Percentiles rank a stretch among this genome's conserved stretches.
phyloP scores from a whole-genome alignment of 1,284 basidiomycete species.

The Malassezia dermatis region DNA sequence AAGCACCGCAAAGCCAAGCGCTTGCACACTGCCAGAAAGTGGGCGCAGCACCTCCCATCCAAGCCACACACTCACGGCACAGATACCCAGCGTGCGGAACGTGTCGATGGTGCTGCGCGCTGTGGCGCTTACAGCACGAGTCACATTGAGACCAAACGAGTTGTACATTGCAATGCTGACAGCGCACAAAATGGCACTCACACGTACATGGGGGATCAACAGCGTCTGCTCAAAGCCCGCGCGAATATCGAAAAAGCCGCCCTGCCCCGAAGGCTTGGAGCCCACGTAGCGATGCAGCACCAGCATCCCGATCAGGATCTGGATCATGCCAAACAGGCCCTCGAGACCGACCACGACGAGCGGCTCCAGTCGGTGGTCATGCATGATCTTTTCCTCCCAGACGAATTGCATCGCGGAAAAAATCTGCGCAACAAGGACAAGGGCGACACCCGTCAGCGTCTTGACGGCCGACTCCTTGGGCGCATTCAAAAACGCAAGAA shows the following conservation, averaged over 20 bases:
- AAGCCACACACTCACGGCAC: slow-evolving; percentile 31
- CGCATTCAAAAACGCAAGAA: neutral
- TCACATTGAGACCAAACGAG: slow-evolving; percentile 86
- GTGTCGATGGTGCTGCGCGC: slow-evolving; percentile 68
- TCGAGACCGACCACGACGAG: slow-evolving; percentile 86
- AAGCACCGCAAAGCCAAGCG: slow-evolving; percentile 75
- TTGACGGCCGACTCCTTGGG: slow-evolving; percentile 17
- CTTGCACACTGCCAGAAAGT: slow-evolving; percentile 73
- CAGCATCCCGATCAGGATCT: slow-evolving; percentile 64
- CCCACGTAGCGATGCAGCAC: slow-evolving; percentile 55
- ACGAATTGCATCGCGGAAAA: slow-evolving; percentile 88
- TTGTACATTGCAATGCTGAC: slow-evolving; percentile 78
- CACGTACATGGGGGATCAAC: slow-evolving; percentile 64
- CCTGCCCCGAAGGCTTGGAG: slow-evolving; percentile 53
- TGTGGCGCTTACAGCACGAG: slow-evolving; percentile 51
- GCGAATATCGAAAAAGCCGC: slow-evolving; percentile 81
- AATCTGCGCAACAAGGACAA: slow-evolving; percentile 90
- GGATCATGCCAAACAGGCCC: slow-evolving; percentile 77
- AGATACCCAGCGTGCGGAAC: slow-evolving; percentile 85
- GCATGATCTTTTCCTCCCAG: slow-evolving; percentile 73
- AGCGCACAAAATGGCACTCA: slow-evolving; percentile 59
- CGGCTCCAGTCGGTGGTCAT: slow-evolving; percentile 74
- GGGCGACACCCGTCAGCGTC: slow-evolving; percentile 60
- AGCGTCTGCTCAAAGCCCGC: slow-evolving; percentile 84
- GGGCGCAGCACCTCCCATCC: slow-evolving; percentile 85